Evolutionary conservation across 768 basidiomycete genomes (phyloP).

Genomic region (Psilocybe azurescens): DNA sequence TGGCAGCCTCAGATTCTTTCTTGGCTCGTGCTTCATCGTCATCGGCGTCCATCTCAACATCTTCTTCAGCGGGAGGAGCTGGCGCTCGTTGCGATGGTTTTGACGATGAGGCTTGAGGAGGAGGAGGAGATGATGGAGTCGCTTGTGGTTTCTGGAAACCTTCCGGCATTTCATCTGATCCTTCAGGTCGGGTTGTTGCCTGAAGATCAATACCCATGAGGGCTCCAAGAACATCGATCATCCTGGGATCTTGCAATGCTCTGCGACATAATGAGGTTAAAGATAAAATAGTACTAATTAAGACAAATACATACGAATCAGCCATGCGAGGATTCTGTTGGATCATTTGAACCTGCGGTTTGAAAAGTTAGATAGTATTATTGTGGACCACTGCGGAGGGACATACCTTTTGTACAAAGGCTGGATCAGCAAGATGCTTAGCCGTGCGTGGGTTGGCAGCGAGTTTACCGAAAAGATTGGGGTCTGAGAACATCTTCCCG

Average conservation of each 20-base stretch:
- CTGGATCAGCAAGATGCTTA: conserved; percentile 82
- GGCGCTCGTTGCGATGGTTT: conserved; percentile 37
- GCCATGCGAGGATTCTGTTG: conserved; percentile 74
- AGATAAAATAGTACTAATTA: not conserved
- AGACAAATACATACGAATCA: conserved; percentile 46
- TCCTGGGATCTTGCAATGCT: conserved; percentile 81
- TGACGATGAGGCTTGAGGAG: conserved; percentile 52
- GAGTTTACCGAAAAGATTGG: conserved; percentile 81
- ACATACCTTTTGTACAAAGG: conserved; percentile 74
- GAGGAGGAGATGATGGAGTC: conserved; percentile 43
- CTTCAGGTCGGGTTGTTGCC: conserved; percentile 84
- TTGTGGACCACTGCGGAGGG: not conserved
- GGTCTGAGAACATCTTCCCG: conserved; percentile 82
- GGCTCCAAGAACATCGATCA: conserved; percentile 93
- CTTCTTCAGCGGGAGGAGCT: conserved; percentile 54
- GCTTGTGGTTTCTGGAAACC: conserved; percentile 46
- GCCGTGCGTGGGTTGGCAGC: conserved; percentile 86
- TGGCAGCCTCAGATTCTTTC: conserved; percentile 79
- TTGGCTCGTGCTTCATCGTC: conserved; percentile 75
- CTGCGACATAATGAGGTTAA: conserved; percentile 31
- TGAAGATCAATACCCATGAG: conserved; percentile 94
- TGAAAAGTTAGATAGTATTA: not conserved
- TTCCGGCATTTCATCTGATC: conserved; percentile 79
- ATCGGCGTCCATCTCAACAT: conserved; percentile 72
- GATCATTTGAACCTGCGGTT: conserved; percentile 60